A percentile compares a stretch with the other conserved stretches of the same genome.
These are phyloP conservation scores for Niebla homalea DNA, from an alignment of 495 filamentous ascomycete species.

Conservation along the genomic window DNA sequence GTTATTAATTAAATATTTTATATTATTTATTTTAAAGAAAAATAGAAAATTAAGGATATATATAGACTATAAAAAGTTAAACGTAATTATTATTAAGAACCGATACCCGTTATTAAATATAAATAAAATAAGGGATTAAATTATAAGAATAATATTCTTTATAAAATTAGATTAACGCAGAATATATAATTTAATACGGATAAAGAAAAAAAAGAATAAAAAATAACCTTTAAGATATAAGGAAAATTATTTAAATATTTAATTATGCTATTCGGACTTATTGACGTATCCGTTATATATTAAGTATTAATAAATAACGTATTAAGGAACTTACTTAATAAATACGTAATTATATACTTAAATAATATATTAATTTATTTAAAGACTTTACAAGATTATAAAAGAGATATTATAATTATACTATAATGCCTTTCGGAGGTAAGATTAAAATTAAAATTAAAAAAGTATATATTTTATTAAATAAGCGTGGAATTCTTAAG, in stretches of 20 bases:
- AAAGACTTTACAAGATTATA: too few relatives aligned
- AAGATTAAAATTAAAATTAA: constrained; percentile 17
- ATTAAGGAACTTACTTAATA: constrained; percentile 4
- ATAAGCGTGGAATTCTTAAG: constrained; percentile 20
- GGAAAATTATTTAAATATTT: constrained; percentile 5
- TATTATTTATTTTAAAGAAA: too few relatives aligned
- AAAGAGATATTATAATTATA: too few relatives aligned
- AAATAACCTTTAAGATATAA: constrained; percentile 1
- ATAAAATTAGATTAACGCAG: too few relatives aligned
- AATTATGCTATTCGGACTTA: constrained; percentile 1
- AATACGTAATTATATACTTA: constrained; percentile 2
- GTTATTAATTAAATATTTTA: too few relatives aligned
- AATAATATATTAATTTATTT: too few relatives aligned
- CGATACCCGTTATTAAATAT: too few relatives aligned
- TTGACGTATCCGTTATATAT: background rate
- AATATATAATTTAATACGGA: constrained; percentile 1
- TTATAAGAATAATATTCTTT: too few relatives aligned
- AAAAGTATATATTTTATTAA: constrained; percentile 24
- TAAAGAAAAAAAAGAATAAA: background rate
- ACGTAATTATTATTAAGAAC: too few relatives aligned
- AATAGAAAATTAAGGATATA: too few relatives aligned
- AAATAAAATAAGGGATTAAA: too few relatives aligned
- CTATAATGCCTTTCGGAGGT: constrained; percentile 3
- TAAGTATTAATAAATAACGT: constrained; percentile 1
- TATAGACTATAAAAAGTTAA: too few relatives aligned